Base-by-base conservation (phyloP, 495 filamentous ascomycete species). In the Hypomontagnella submonticulosa region DNA sequence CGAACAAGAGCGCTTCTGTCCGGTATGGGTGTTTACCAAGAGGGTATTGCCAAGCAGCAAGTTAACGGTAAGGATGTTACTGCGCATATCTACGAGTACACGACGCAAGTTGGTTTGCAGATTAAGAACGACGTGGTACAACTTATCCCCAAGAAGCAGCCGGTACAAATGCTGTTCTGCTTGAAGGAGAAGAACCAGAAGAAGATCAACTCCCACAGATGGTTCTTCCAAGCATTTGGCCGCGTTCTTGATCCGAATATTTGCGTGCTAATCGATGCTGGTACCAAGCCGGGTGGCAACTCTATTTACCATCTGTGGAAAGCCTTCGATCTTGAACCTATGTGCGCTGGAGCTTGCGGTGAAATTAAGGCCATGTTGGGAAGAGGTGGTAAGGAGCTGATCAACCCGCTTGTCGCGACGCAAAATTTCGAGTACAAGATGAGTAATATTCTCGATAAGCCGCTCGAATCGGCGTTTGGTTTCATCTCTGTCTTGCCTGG, bases 381-480 rank as follows among this genome's bases (percentile, higher is more conserved):
- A 12, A 80, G 84, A n/a, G 89, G 89, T 56, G 92, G 92, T 61
- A 96, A 90, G 79, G 92, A 96, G 69, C 82, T 99, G 50, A 66
- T 97, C 63, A 99, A 98, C 65, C 96, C 96, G 0, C 83, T 99
- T 13, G 91, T 99, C 9, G 96, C 96, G 2, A 92, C 92, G 4
- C 96, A 99, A 76, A 99, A 99, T 71, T 99, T 99, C 71, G 96
- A 99, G 81, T 99, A 99, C 81, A 99, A 99, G 82, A 96, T 99
- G 86, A 96, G 92, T 77, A 99, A 99, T 75, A 99, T 99, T 71
- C 86, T 99, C 16, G 96, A 99, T 74, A 99, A 99, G 74, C 96
- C 96, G 1, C 80, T 99, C 19, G 96, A 99, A 74, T 97, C 94
- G 32, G 91, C 95, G 0, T 99, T 99, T 70, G 96, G 96, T 11